These are phyloP conservation scores for Solanum ossicruentum DNA, from an alignment of 257 asterid species.

Conservation along the genomic window DNA sequence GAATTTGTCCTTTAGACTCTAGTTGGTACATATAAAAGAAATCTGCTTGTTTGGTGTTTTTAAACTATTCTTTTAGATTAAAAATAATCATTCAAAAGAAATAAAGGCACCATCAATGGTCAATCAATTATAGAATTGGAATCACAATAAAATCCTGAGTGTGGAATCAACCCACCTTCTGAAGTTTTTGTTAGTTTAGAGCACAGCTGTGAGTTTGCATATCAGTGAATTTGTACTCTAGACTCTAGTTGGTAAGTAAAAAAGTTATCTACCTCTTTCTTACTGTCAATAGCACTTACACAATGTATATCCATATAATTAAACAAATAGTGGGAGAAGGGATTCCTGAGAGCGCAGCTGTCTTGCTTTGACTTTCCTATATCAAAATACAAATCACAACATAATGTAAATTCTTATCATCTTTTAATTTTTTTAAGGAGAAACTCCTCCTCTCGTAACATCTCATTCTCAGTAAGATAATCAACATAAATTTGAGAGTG, in stretches of 20 bases:
- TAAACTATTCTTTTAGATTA: background rate
- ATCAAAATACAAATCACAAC: too few relatives aligned
- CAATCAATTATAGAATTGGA: background rate
- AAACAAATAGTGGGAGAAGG: background rate
- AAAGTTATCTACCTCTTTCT: too few relatives aligned
- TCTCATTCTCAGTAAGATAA: background rate
- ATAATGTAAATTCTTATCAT: too few relatives aligned
- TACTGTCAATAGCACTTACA: background rate
- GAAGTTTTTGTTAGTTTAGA: background rate
- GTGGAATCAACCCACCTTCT: too few relatives aligned
- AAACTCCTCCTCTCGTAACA: background rate
- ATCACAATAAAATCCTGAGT: too few relatives aligned
- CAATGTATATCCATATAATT: too few relatives aligned
- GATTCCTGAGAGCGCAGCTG: background rate
- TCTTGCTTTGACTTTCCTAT: background rate
- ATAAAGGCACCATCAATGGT: background rate
- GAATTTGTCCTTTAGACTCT: too few relatives aligned
- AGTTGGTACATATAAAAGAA: background rate
- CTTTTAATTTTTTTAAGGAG: background rate
- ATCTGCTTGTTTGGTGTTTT: background rate
- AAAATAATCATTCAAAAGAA: background rate
- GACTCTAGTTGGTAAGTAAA: too few relatives aligned
- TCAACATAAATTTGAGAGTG: background rate
- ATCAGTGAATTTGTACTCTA: too few relatives aligned
- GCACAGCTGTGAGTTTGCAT: too few relatives aligned